Percentiles rank a stretch among this genome's conserved stretches.
These are phyloP conservation scores for Ceratobasidium sp. DNA, from an alignment of 1,284 basidiomycete genomes.

Conservation along the genomic window DNA sequence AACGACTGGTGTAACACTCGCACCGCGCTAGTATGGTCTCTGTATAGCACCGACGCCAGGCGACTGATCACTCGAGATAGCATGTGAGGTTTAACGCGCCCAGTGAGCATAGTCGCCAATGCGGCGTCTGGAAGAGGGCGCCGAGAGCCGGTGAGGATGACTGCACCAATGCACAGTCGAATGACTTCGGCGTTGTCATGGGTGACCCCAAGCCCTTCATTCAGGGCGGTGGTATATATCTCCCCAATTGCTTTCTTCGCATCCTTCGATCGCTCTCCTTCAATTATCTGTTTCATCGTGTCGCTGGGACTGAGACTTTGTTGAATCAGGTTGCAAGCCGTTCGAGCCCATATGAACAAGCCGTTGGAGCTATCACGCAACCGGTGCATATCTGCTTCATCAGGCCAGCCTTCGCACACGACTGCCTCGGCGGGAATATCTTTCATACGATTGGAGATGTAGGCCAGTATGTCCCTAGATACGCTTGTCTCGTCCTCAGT, in stretches of 20 bases:
- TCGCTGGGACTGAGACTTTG: constrained; percentile 1
- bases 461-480: not conserved
- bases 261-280: not conserved
- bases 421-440: not conserved
- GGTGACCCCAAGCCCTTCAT: constrained; percentile 1
- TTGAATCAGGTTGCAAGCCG: constrained; percentile 16
- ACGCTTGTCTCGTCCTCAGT: not conserved
- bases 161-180: not conserved
- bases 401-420: not conserved
- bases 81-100: not conserved
- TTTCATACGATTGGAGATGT: not conserved
- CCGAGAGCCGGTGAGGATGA: not conserved
- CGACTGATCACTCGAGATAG: not conserved
- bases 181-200: not conserved
- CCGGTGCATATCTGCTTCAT: not conserved
- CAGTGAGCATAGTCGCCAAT: not conserved
- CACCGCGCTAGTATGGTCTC: not conserved
- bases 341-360: constrained; percentile 45
- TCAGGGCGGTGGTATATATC: constrained; percentile 25
- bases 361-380: constrained; percentile 11
- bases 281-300: constrained; percentile 9
- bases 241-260: not conserved
- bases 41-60: constrained; percentile 3
- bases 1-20: constrained; percentile 26
- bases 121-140: constrained; percentile 10